These are phyloP conservation scores for Bondarzewia mesenterica DNA, from an alignment of 1,284 basidiomycete genomes.

Conservation along the genomic window DNA sequence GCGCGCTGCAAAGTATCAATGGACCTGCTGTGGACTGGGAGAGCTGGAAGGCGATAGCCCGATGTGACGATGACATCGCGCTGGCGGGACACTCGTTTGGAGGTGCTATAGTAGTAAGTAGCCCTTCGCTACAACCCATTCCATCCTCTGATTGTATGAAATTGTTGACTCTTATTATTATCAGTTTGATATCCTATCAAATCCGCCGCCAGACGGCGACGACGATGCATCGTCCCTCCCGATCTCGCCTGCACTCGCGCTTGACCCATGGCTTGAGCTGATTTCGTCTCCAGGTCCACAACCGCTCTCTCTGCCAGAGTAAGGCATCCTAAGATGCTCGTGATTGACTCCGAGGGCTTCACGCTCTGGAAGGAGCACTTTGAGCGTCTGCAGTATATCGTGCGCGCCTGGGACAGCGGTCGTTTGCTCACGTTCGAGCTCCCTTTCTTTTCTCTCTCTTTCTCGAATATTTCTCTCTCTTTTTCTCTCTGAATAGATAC, in stretches of 20 bases:
- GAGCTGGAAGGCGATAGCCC: slow-evolving; percentile 35
- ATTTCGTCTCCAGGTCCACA: slow-evolving; percentile 46
- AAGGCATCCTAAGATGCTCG: slow-evolving; percentile 32
- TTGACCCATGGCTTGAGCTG: slow-evolving; percentile 79
- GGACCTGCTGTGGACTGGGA: slow-evolving; percentile 26
- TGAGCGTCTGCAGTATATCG: slow-evolving; percentile 39
- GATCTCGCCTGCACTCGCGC: slow-evolving; percentile 43
- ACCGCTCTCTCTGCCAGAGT: neutral
- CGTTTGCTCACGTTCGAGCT: slow-evolving; percentile 42
- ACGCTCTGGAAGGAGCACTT: slow-evolving; percentile 72
- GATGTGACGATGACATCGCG: slow-evolving; percentile 34
- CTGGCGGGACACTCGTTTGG: slow-evolving; percentile 75
- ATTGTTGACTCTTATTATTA: neutral
- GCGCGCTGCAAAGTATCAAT: slow-evolving; percentile 52
- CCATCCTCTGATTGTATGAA: too few relatives aligned
- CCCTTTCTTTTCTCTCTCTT: slow-evolving; percentile 1
- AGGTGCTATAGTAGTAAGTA: slow-evolving; percentile 62
- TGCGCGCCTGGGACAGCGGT: slow-evolving; percentile 41
- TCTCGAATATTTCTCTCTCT: neutral
- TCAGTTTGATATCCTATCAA: slow-evolving; percentile 48
- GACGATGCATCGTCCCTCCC: slow-evolving; percentile 34
- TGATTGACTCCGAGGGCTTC: slow-evolving; percentile 70
- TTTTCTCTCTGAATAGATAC: too few relatives aligned
- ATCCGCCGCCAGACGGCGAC: slow-evolving; percentile 30
- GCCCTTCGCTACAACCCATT: neutral